Percentiles rank a stretch among this genome's conserved stretches.
These are phyloP conservation scores for Chlamydomonas urium DNA, from an alignment of 139 green algal genomes.

Conservation along the genomic window DNA sequence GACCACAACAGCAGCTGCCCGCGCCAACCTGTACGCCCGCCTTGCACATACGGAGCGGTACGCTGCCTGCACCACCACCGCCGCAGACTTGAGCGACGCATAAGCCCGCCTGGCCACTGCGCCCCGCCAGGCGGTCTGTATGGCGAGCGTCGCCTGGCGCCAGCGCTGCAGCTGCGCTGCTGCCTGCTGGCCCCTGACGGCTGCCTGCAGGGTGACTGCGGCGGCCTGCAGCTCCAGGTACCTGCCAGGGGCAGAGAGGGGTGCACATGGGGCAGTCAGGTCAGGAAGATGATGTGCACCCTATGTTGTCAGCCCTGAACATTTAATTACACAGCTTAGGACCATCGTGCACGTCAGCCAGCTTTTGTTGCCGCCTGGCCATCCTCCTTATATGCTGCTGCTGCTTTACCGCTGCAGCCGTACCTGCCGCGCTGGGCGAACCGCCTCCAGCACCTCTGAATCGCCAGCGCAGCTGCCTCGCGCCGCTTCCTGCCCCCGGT, in stretches of 20 bases:
- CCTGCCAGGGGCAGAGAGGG: neutral
- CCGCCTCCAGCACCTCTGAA: neutral
- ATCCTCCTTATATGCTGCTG: no score
- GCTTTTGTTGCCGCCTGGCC: no score
- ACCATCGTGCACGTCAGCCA: no score
- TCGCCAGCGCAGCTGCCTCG: neutral
- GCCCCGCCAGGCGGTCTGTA: constrained; percentile 10
- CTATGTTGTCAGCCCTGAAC: no score
- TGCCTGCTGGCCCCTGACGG: neutral
- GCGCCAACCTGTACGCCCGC: neutral
- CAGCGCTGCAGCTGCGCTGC: no score
- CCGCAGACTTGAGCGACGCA: neutral
- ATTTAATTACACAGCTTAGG: no score
- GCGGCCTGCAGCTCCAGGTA: constrained; percentile 1
- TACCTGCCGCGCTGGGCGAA: neutral
- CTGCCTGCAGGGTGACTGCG: constrained; percentile 14
- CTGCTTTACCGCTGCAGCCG: no score
- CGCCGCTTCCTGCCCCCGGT: neutral
- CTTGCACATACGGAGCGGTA: neutral
- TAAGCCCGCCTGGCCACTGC: neutral
- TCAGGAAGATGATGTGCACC: no score
- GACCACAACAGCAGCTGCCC: neutral
- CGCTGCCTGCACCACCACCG: neutral
- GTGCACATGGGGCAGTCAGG: no score
- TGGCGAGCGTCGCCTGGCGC: neutral